These are phyloP conservation scores for Fragaria ananassa DNA, from an alignment of 306 rosid genomes.

Conservation along the genomic window DNA sequence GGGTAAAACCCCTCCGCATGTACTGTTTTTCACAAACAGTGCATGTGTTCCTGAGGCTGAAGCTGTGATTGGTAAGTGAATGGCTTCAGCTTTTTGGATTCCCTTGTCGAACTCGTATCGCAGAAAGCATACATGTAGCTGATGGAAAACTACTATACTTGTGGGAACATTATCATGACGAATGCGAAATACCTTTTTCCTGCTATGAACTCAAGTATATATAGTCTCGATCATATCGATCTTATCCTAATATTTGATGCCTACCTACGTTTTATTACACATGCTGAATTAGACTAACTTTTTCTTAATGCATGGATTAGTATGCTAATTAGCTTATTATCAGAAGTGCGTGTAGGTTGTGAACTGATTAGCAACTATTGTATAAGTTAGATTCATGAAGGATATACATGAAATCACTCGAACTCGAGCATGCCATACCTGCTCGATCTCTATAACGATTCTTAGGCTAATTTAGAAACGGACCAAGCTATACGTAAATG, in stretches of 20 bases:
- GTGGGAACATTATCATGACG: constrained; percentile 10
- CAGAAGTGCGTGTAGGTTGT: background rate
- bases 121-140: constrained; percentile 11
- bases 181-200: background rate
- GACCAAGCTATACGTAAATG: no score
- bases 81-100: constrained; percentile 33
- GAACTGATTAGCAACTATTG: no score
- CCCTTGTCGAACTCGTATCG: constrained; percentile 25
- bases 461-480: no score
- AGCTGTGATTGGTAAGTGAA: background rate
- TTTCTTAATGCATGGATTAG: background rate
- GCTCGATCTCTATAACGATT: no score
- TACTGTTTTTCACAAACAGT: no score
- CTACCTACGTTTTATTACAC: background rate
- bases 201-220: background rate
- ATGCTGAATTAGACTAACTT: background rate
- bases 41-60: background rate
- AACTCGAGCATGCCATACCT: no score
- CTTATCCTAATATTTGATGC: background rate
- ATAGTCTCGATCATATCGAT: background rate
- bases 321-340: no score
- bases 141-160: constrained; percentile 24
- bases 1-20: no score
- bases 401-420: no score
- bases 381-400: no score